Conservation (phyloP, 108 stramenopile genomes). For the Phaeodactylum tricornutum region DNA sequence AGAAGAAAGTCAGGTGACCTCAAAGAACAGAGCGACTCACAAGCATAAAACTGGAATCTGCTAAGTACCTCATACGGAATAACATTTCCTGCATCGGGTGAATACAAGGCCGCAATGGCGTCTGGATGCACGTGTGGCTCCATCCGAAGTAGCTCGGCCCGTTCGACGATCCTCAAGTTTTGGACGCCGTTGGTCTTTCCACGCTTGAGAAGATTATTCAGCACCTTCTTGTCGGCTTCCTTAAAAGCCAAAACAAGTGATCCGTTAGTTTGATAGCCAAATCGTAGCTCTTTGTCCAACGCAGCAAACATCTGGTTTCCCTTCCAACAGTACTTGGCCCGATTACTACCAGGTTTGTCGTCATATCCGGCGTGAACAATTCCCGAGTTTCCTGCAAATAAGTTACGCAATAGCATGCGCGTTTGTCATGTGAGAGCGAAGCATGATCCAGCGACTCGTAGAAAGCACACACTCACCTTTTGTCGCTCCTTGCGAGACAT, state of each 20-base stretch:
- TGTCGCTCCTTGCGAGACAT: conserved; percentile 50
- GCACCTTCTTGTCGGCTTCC: conserved; percentile 38
- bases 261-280: conserved; percentile 79
- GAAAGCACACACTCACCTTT: no score
- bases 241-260: conserved; percentile 59
- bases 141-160: conserved; percentile 44
- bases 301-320: conserved; percentile 83
- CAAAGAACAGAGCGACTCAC: conserved; percentile 1
- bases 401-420: no score
- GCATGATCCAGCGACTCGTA: no score
- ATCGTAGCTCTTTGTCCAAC: conserved; percentile 61
- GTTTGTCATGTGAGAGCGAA: conserved; percentile 60
- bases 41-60: neutral
- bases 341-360: conserved; percentile 61
- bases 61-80: conserved; percentile 82
- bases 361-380: conserved; percentile 85
- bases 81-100: conserved; percentile 77
- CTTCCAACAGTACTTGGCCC: conserved; percentile 65
- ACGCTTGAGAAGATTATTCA: conserved; percentile 52
- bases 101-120: conserved; percentile 57
- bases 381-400: conserved; percentile 77
- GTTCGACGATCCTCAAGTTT: conserved; percentile 47
- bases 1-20: neutral
- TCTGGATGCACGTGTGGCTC: conserved; percentile 55
- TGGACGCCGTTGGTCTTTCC: conserved; percentile 69